Evolutionary conservation across 495 filamentous ascomycete genomes (phyloP).

Genomic region (Penicillium silybi): DNA sequence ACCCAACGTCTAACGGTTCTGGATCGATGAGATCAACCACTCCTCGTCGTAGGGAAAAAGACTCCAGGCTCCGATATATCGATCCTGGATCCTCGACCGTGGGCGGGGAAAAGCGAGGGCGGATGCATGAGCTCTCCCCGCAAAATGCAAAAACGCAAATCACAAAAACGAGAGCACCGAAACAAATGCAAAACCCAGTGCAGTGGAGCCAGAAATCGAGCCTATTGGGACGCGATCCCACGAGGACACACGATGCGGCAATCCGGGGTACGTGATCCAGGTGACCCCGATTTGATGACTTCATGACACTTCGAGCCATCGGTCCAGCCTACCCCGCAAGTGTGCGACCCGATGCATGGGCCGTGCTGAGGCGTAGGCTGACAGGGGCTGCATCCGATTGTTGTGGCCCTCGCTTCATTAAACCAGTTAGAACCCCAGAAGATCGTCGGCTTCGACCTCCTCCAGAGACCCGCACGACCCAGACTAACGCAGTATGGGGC

Average conservation of each 20-base stretch:
- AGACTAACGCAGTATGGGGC: neutral
- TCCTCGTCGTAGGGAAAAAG: neutral
- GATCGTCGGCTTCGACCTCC: slow-evolving; percentile 12
- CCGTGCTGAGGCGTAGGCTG: slow-evolving; percentile 14
- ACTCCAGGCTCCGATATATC: neutral
- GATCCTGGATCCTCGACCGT: neutral
- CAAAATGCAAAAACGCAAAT: slow-evolving; percentile 1
- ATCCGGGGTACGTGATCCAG: neutral
- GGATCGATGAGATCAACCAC: neutral
- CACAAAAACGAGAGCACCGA: neutral
- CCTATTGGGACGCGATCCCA: neutral
- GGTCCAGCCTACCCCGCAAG: neutral
- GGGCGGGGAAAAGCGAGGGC: neutral
- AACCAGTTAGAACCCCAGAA: slow-evolving; percentile 9
- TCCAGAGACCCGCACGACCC: slow-evolving; percentile 2
- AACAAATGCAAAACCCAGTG: neutral
- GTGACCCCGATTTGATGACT: neutral
- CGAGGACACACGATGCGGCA: neutral
- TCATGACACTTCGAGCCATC: neutral
- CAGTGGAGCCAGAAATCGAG: neutral
- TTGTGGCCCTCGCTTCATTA: slow-evolving; percentile 7
- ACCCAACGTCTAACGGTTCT: neutral
- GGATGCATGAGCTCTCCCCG: slow-evolving; percentile 9
- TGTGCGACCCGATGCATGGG: slow-evolving; percentile 8
- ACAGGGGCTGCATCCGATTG: slow-evolving; percentile 17